Percentiles rank a stretch among this genome's conserved stretches.
These are phyloP conservation scores for Hericium alpestre DNA, from an alignment of 768 basidiomycete species.

Conservation along the genomic window DNA sequence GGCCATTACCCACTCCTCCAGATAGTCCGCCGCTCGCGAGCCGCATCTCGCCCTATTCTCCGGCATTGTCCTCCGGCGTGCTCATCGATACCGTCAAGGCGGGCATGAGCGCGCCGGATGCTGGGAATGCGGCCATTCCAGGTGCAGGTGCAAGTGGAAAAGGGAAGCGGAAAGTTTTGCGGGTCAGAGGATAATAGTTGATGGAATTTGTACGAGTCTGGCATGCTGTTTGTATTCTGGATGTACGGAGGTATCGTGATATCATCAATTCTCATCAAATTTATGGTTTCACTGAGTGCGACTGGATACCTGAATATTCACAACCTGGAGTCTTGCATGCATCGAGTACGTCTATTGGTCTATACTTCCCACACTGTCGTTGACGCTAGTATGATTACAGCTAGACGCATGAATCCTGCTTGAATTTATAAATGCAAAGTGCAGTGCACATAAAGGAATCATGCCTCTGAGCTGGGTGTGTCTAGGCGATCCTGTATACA, in stretches of 20 bases:
- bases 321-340: neutral
- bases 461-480: neutral
- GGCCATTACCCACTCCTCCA: slow-evolving; percentile 59
- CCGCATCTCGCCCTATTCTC: slow-evolving; percentile 25
- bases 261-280: neutral
- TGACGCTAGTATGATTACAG: neutral
- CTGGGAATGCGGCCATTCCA: slow-evolving; percentile 2
- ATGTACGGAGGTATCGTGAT: neutral
- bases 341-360: neutral
- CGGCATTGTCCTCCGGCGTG: slow-evolving; percentile 10
- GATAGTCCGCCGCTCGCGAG: slow-evolving; percentile 64
- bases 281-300: neutral
- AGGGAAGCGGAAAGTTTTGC: slow-evolving; percentile 13
- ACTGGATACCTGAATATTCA: neutral
- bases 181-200: slow-evolving; percentile 7
- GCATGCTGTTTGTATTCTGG: neutral
- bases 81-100: slow-evolving; percentile 12
- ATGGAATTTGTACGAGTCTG: neutral
- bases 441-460: neutral
- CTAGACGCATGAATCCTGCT: neutral
- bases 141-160: slow-evolving; percentile 9
- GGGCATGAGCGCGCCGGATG: slow-evolving; percentile 12
- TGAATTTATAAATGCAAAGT: neutral
- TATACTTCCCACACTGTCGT: neutral
- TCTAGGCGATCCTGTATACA: slow-evolving; percentile 15